phyloP scores from a whole-genome alignment of 352 stramenopile genomes.

The Globisporangium canariense region DNA sequence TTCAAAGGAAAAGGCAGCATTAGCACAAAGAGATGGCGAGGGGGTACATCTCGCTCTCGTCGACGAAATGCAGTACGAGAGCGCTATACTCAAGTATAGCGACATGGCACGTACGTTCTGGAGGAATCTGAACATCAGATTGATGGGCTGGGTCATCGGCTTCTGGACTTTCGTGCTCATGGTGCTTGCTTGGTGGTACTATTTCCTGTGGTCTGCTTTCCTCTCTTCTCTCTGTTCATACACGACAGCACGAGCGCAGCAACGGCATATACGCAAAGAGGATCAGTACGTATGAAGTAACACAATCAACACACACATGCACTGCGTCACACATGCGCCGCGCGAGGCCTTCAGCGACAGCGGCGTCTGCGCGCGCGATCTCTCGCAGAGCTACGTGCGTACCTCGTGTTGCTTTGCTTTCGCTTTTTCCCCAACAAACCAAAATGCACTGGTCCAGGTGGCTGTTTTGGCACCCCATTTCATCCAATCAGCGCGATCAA shows the following conservation, averaged over 20 bases:
- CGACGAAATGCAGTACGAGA: neutral
- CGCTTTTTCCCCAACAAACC: neutral
- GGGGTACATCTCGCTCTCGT: neutral
- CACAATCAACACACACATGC: neutral
- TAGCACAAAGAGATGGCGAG: neutral
- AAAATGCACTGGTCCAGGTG: slow-evolving; percentile 18
- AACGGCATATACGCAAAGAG: neutral
- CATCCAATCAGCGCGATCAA: neutral
- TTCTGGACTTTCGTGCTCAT: slow-evolving; percentile 96
- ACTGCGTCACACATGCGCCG: neutral
- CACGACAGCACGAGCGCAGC: neutral
- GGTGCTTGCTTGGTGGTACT: slow-evolving; percentile 23
- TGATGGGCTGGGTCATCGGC: slow-evolving; percentile 99
- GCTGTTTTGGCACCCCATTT: slow-evolving; percentile 4
- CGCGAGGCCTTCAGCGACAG: neutral
- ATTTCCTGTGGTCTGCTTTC: slow-evolving; percentile 1
- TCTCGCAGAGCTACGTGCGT: neutral
- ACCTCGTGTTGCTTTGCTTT: slow-evolving; percentile 11
- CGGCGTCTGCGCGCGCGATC: neutral
- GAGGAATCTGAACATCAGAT: slow-evolving; percentile 99
- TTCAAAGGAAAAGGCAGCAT: slow-evolving; percentile 11
- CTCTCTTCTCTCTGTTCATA: neutral
- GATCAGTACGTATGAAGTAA: neutral
- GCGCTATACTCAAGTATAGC: neutral
- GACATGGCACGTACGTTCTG: slow-evolving; percentile 85